Evolutionary conservation across 768 basidiomycete species (phyloP).

Genomic region (Pisolithus tinctorius): DNA sequence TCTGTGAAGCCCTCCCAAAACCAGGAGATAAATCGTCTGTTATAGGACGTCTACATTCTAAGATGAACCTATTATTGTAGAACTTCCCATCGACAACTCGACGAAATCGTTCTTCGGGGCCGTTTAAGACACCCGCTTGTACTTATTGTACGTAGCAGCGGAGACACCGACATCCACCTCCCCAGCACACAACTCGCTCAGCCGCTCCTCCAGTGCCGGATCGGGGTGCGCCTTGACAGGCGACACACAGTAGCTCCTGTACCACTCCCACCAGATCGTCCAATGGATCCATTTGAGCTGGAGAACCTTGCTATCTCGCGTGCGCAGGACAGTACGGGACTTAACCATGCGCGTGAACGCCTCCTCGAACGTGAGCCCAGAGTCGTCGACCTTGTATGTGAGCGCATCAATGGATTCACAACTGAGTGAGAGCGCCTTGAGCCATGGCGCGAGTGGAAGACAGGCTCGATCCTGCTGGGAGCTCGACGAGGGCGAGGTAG

Average conservation of each 20-base stretch:
- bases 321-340: constrained; percentile 21
- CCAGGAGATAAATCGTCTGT: too few relatives aligned
- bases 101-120: too few relatives aligned
- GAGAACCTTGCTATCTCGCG: constrained; percentile 19
- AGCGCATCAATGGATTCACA: constrained; percentile 22
- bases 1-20: too few relatives aligned
- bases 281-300: constrained; percentile 25
- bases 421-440: constrained; percentile 25
- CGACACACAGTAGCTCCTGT: constrained; percentile 8
- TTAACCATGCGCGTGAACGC: constrained; percentile 16
- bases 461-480: constrained; percentile 10
- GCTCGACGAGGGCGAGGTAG: background rate
- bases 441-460: constrained; percentile 21
- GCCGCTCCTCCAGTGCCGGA: constrained; percentile 19
- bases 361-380: constrained; percentile 23
- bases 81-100: too few relatives aligned
- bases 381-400: constrained; percentile 14
- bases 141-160: constrained; percentile 24
- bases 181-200: constrained; percentile 14
- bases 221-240: constrained; percentile 14
- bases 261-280: constrained; percentile 28
- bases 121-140: constrained; percentile 23
- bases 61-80: too few relatives aligned
- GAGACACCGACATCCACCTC: constrained; percentile 27
- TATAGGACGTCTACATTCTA: too few relatives aligned